These are phyloP conservation scores for Adansonia rubrostipa DNA, from an alignment of 441 rosid genomes.

Conservation along the genomic window DNA sequence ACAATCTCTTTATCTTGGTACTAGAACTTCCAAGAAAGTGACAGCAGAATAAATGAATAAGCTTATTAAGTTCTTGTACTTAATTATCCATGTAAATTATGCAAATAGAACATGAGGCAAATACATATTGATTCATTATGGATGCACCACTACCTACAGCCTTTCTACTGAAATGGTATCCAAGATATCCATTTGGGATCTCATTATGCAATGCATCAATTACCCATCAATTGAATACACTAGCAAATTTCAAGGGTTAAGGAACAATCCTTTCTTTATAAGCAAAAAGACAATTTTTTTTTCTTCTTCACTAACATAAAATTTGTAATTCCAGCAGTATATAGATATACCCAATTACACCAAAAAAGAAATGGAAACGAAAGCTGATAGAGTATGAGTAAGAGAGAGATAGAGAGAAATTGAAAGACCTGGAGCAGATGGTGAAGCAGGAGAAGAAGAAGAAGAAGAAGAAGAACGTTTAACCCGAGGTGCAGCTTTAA, in stretches of 20 bases:
- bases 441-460: constrained; percentile 23
- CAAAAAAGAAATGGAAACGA: neutral
- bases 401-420: neutral
- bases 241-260: neutral
- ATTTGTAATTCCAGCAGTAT: neutral
- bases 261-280: neutral
- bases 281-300: neutral
- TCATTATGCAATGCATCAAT: neutral
- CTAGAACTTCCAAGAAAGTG: constrained; percentile 6
- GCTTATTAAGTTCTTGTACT: neutral
- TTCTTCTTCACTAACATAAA: neutral
- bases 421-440: constrained; percentile 18
- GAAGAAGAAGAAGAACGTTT: constrained; percentile 20
- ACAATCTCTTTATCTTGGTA: neutral
- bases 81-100: neutral
- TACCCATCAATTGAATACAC: neutral
- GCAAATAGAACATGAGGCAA: neutral
- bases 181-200: constrained; percentile 19
- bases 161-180: neutral
- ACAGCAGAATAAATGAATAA: neutral
- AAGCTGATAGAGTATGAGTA: neutral
- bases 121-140: neutral
- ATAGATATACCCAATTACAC: constrained; percentile 11
- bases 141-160: neutral
- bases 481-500: constrained; percentile 5